phyloP scores from a whole-genome alignment of 1,284 basidiomycete genomes.

The Marasmius oreades region DNA sequence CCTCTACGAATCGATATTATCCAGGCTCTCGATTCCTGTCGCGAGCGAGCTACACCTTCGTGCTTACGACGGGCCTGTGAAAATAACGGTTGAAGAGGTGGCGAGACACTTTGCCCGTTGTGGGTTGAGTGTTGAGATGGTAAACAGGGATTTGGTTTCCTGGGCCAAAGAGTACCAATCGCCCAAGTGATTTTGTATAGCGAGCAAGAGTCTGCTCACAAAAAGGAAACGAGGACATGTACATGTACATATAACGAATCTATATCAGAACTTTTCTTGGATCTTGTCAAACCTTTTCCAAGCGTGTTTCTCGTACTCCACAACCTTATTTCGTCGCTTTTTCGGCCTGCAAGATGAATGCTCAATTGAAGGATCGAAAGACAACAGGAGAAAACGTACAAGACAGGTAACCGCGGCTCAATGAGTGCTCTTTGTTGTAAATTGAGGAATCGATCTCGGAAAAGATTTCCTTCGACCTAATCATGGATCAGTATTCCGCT shows the following conservation, averaged over 20 bases:
- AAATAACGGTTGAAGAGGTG: slow-evolving; percentile 9
- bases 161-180: slow-evolving; percentile 11
- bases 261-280: neutral
- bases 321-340: slow-evolving; percentile 53
- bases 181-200: no score
- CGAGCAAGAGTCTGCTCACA: no score
- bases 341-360: slow-evolving; percentile 47
- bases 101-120: slow-evolving; percentile 11
- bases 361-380: slow-evolving; percentile 10
- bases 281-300: slow-evolving; percentile 74
- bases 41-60: neutral
- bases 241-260: no score
- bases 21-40: neutral
- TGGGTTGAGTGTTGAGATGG: slow-evolving; percentile 8
- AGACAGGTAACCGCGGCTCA: slow-evolving; percentile 69
- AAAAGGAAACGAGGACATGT: no score
- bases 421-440: slow-evolving; percentile 77
- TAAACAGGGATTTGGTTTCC: slow-evolving; percentile 3
- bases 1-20: slow-evolving; percentile 17
- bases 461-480: slow-evolving; percentile 90
- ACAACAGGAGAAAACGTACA: slow-evolving; percentile 47
- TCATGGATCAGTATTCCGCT: no score
- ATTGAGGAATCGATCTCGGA: slow-evolving; percentile 84
- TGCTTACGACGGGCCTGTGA: neutral
- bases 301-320: slow-evolving; percentile 87